Conservation (phyloP, 1,284 basidiomycete species). For the Rugosomyces carneus region DNA sequence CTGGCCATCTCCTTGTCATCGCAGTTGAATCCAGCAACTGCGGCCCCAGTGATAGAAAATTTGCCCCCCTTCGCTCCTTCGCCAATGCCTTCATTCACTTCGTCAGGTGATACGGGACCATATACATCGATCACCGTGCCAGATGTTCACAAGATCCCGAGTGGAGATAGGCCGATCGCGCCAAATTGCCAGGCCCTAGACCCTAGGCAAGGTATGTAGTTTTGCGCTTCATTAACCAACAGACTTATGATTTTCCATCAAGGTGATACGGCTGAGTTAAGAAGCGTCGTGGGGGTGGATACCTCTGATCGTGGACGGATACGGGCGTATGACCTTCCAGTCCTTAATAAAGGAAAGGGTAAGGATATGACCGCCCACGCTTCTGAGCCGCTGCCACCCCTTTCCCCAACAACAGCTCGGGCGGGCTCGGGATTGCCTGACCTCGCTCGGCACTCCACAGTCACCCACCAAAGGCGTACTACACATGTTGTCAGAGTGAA, state of each 20-base stretch:
- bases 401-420: too few relatives aligned
- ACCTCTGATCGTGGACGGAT: not conserved
- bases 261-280: slow-evolving; percentile 10
- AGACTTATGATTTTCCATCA: slow-evolving; percentile 20
- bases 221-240: slow-evolving; percentile 20
- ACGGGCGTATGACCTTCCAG: slow-evolving; percentile 4
- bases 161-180: slow-evolving; percentile 7
- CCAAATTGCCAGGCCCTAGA: slow-evolving; percentile 1
- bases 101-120: slow-evolving; percentile 23
- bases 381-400: not conserved
- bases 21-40: slow-evolving; percentile 1
- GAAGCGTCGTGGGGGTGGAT: slow-evolving; percentile 1
- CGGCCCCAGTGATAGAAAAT: slow-evolving; percentile 1
- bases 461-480: too few relatives aligned
- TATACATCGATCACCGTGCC: slow-evolving; percentile 28
- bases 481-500: too few relatives aligned
- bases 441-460: too few relatives aligned
- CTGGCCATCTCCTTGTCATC: slow-evolving; percentile 21
- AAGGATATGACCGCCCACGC: slow-evolving; percentile 13
- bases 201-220: slow-evolving; percentile 34
- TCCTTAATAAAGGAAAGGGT: slow-evolving; percentile 20
- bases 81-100: slow-evolving; percentile 24
- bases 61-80: slow-evolving; percentile 18
- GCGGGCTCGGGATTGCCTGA: too few relatives aligned
- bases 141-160: slow-evolving; percentile 17